Evolutionary conservation across 176 grass and related monocot genomes (phyloP), one percentile per base, ranked within the genome.

Genomic region (Oryza meridionalis): DNA sequence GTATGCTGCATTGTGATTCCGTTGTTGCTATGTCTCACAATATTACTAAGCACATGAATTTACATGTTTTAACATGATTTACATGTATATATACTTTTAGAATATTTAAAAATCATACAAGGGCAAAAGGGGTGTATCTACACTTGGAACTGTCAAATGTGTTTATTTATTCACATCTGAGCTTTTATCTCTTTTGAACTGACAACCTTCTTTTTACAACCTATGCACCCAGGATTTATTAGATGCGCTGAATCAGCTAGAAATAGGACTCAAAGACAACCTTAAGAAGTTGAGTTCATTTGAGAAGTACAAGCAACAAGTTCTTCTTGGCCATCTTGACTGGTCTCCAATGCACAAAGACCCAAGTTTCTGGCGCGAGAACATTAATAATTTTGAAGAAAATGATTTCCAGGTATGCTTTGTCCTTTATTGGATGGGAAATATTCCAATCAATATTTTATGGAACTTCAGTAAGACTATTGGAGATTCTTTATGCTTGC

Each of bases 331-430:
- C 86, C 87, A 96, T 88, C 93, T 99, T n/a, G 93, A 99, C 42
- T 96, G 96, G 96, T 96, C 90, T 83, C 84, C 96, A 69, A 94
- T 99, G 96, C 93, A 99, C 90, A 99, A 96, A 86, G 90, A 99
- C 69, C 91, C 91, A 81, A 85, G 64, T 65, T 99, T 99, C 89
- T 99, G 96, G 96, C 88, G 93, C 17, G 96, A 99, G 32, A 99
- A 99, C 83, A 96, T 96, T 35, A 89, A 79, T 66, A 96, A 96
- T 79, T 99, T 99, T 72, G 96, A 99, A 75, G 96, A 99, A 77
- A 99, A 99, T 89, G 91, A 96, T 92, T 99, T 99, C 83, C 93
- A 99, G 93, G 97, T 99, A 92, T 80, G 75, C 3, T 25, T 46
- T 67, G 11, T 78, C 25, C 79, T 78, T 78, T 68, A 7, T 68